These are phyloP conservation scores for Aspergillus pseudotamarii DNA, from an alignment of 2,329 filamentous ascomycete species.

Conservation along the genomic window DNA sequence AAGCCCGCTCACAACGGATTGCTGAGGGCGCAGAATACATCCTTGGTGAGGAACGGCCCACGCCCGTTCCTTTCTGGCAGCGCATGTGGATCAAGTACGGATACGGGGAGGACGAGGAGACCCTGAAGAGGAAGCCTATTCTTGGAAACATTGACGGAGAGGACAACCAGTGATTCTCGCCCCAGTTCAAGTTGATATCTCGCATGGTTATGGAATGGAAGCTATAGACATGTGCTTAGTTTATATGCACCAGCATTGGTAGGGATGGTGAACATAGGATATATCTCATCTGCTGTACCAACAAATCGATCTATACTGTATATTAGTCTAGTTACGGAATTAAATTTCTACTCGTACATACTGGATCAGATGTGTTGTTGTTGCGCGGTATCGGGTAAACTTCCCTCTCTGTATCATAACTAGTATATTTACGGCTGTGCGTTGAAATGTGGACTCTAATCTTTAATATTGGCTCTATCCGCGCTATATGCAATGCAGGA, in stretches of 20 bases:
- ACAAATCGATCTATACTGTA: conserved; percentile 11
- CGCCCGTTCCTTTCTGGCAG: conserved; percentile 40
- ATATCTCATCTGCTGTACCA: conserved; percentile 6
- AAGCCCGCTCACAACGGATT: conserved; percentile 66
- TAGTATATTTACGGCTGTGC: not conserved
- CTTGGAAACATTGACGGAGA: conserved; percentile 44
- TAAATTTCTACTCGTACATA: conserved; percentile 6
- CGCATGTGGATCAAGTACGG: conserved; percentile 44
- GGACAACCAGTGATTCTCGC: conserved; percentile 21
- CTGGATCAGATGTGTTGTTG: not conserved
- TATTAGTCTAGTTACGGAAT: conserved; percentile 12
- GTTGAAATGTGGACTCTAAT: not conserved
- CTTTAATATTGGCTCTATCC: not conserved
- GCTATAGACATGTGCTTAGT: not conserved
- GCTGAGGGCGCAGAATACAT: conserved; percentile 68
- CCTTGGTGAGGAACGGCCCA: conserved; percentile 60
- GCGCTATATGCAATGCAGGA: not conserved
- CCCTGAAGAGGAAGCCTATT: conserved; percentile 41
- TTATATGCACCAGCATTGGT: conserved; percentile 3
- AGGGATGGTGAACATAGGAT: not conserved
- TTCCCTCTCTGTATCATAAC: not conserved
- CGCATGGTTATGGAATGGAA: not conserved
- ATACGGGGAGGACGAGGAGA: conserved; percentile 45
- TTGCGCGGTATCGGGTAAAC: not conserved
- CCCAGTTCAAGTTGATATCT: not conserved